Base-by-base conservation (phyloP, 106 monocot species). In the Dioscorea dumetorum region DNA sequence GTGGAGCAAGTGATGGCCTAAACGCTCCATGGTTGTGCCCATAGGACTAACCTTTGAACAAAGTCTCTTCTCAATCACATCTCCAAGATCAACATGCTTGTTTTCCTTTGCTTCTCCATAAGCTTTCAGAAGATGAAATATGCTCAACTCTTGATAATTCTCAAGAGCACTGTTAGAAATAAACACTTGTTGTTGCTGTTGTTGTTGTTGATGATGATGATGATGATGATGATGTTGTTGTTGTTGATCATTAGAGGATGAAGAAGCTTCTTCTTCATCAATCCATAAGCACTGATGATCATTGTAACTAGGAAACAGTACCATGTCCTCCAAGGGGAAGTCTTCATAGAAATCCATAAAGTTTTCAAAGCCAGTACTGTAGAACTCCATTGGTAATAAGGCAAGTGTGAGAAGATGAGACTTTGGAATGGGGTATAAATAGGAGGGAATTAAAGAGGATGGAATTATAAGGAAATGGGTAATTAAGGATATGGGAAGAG, bases 101-200 rank as follows among this genome's bases (percentile, higher is more conserved):
- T 49, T 63, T 24, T 53, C 72, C 3, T 17, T 59, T 11, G 72
- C 63, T 48, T 73, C 72, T 63, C 72, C 63, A 22, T 63, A 64
- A 51, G 72, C 72, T 63, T 73, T 73, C 15, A 64, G 35, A 12
- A 73, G 72, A 28, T 73, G 72, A n/a, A 53, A 54, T 24, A 64
- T 32, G 64, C 72, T 50, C 34, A 64, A 11, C 18, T 63, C 61
- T 22, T 17, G 59, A 22, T 71, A 48, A 9, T 24, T 7, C 31
- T 59, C 28, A 28, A 28, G 58, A 22, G n/a, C n/a, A n/a, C n/a
- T 23, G 22, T 48, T 14, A 8, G 41, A 10, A 10, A 41, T 6
- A 10, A 41, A 41, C 9, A 41, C 41, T 41, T 41, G 41, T 6
- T 41, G 28, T 28, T 28, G 28, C 3, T 28, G 28, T 28, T 28